Evolutionary conservation across 2,329 filamentous ascomycete genomes (phyloP), one percentile per base, ranked within the genome.

Genomic region (Verruconis gallopava): DNA sequence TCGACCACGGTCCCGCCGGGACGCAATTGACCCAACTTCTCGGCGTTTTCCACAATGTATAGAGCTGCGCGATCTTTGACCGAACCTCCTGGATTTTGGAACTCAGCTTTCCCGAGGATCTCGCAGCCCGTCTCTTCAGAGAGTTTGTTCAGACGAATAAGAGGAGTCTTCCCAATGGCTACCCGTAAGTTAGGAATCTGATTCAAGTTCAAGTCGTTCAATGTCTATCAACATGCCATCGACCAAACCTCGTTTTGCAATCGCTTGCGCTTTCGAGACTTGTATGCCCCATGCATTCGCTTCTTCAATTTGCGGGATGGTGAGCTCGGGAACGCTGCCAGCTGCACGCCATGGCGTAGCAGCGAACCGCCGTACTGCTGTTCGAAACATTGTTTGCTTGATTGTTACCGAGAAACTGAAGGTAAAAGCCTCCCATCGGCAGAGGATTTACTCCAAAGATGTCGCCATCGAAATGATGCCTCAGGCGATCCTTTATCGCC

Each of bases 151-250:
- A 98, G 71, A 38, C 83, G 80, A 61, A 98, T 93, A 42, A 98
- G 75, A 1, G 91, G 89, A 0, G 91, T 98, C 64, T 96, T 96
- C 49, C 91, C 91, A 65, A 98, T 96, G 43, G 91, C 91, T 94
- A 50, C 37, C 30, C 22, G 39, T n/a, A 37, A n/a, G 36, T 21
- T 35, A 36, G 47, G 33, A 37, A 40, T 18, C 35, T 34, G 34
- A 38, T 25, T 19, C n/a, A n/a, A n/a, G n/a, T n/a, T n/a, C n/a
- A n/a, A n/a, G n/a, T n/a, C n/a, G n/a, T n/a, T n/a, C n/a, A n/a
- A n/a, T 33, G 40, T 19, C 30, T 21, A 20, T 5, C 18, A 30
- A 32, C 64, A 47, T 72, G 91, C 85, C 86, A 68, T 83, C 85
- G 42, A 85, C 78, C 51, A 95, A 71, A 37, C 67, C 67, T 51